Evolutionary conservation across 306 rosid species (phyloP).

Genomic region (Cyamopsis tetragonoloba): DNA sequence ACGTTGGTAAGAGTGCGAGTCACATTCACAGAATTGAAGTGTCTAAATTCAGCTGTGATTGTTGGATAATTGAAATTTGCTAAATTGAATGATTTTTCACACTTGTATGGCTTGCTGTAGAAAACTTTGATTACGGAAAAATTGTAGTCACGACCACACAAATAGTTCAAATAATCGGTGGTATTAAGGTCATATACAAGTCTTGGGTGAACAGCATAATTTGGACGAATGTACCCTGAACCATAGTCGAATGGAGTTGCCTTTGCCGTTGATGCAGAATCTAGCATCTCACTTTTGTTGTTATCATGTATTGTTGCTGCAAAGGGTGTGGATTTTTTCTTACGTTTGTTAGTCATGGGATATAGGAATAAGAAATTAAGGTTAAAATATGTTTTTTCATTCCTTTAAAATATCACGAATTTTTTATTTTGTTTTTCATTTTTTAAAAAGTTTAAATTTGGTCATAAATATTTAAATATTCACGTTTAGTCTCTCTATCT

Average conservation of each 20-base stretch:
- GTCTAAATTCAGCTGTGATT: conserved; percentile 17
- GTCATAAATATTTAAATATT: too few species aligned
- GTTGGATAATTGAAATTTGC: conserved; percentile 63
- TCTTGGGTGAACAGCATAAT: conserved; percentile 52
- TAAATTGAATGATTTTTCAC: conserved; percentile 35
- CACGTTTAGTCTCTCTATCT: too few species aligned
- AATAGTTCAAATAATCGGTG: conserved; percentile 48
- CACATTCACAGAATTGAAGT: conserved; percentile 20
- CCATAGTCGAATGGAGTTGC: conserved; percentile 62
- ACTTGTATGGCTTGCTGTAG: conserved; percentile 15
- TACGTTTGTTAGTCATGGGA: too few species aligned
- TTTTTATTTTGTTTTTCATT: too few species aligned
- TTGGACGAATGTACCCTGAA: conserved; percentile 53
- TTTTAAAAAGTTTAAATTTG: too few species aligned
- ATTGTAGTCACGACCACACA: conserved; percentile 54
- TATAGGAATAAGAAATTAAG: too few species aligned
- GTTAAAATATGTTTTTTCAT: too few species aligned
- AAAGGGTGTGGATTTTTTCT: not conserved
- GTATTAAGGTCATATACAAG: conserved; percentile 47
- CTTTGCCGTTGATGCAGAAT: not conserved
- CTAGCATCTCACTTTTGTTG: not conserved
- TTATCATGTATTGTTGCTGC: conserved; percentile 39
- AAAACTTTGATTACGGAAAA: conserved; percentile 17
- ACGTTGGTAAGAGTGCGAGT: conserved; percentile 55
- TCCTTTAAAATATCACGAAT: too few species aligned